Evolutionary conservation across 805 yeast genomes (phyloP).

Genomic region (Limtongozyma cylindracea): DNA sequence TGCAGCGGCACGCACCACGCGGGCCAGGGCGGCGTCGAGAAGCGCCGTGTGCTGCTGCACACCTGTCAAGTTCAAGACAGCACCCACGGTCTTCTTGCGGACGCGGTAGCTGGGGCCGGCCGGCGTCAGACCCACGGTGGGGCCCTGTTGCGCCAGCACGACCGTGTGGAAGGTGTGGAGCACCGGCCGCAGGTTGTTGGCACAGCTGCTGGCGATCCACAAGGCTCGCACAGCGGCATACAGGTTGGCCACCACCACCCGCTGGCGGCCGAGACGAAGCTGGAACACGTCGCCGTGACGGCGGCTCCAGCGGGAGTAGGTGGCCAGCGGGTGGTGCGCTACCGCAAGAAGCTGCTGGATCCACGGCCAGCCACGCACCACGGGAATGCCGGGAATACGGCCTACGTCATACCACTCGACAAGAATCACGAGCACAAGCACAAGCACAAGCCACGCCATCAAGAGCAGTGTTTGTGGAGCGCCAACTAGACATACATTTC

Average conservation of each 20-base stretch:
- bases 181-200: constrained; percentile 42
- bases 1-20: constrained; percentile 1
- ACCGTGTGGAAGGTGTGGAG: constrained; percentile 43
- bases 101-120: constrained; percentile 17
- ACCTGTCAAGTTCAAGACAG: constrained; percentile 12
- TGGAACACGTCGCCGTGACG: constrained; percentile 21
- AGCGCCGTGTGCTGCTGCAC: constrained; percentile 2
- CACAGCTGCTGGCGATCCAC: constrained; percentile 20
- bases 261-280: constrained; percentile 27
- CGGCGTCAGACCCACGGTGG: constrained; percentile 45
- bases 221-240: constrained; percentile 23
- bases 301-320: constrained; percentile 20
- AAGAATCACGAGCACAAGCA: too few relatives aligned
- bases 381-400: too few relatives aligned
- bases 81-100: constrained; percentile 21
- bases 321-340: too few relatives aligned
- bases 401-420: too few relatives aligned
- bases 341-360: too few relatives aligned
- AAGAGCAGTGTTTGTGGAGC: too few relatives aligned
- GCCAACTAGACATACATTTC: too few relatives aligned
- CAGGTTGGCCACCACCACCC: constrained; percentile 43
- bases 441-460: too few relatives aligned
- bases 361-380: too few relatives aligned
- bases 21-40: constrained; percentile 2
- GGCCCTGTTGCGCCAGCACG: constrained; percentile 25